phyloP scores from a whole-genome alignment of 2,329 filamentous ascomycete genomes.

The Zalaria obscura region DNA sequence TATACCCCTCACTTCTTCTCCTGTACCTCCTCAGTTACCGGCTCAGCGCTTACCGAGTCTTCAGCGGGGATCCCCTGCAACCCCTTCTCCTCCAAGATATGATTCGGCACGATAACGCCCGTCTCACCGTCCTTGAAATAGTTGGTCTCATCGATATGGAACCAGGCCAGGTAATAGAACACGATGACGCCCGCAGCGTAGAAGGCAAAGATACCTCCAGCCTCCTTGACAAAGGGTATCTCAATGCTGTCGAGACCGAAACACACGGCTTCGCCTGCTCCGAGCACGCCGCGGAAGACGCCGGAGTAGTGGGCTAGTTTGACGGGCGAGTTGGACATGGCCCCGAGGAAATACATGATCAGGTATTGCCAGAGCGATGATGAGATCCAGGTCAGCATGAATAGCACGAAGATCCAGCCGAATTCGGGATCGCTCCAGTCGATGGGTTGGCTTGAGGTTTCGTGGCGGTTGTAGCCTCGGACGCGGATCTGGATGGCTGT shows the following conservation, averaged over 20 bases:
- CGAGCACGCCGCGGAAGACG: slow-evolving; percentile 15
- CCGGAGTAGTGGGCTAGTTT: slow-evolving; percentile 9
- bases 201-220: slow-evolving; percentile 11
- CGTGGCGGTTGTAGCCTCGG: slow-evolving; percentile 11
- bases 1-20: too few species aligned
- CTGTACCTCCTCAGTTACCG: neutral
- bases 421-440: slow-evolving; percentile 14
- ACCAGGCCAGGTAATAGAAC: slow-evolving; percentile 9
- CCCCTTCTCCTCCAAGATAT: slow-evolving; percentile 10
- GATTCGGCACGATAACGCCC: slow-evolving; percentile 14
- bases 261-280: slow-evolving; percentile 15
- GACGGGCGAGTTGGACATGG: slow-evolving; percentile 12
- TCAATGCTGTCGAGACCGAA: slow-evolving; percentile 14
- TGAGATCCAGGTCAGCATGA: slow-evolving; percentile 11
- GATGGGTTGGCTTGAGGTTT: slow-evolving; percentile 7
- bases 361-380: slow-evolving; percentile 17
- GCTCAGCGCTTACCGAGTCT: neutral
- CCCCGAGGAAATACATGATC: slow-evolving; percentile 16
- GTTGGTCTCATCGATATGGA: slow-evolving; percentile 14
- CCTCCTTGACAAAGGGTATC: slow-evolving; percentile 13
- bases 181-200: slow-evolving; percentile 9
- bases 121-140: slow-evolving; percentile 13
- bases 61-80: neutral
- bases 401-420: slow-evolving; percentile 12
- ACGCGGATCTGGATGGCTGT: slow-evolving; percentile 6